These are phyloP conservation scores for Lactarius hatsudake DNA, from an alignment of 768 basidiomycete species.

Conservation along the genomic window DNA sequence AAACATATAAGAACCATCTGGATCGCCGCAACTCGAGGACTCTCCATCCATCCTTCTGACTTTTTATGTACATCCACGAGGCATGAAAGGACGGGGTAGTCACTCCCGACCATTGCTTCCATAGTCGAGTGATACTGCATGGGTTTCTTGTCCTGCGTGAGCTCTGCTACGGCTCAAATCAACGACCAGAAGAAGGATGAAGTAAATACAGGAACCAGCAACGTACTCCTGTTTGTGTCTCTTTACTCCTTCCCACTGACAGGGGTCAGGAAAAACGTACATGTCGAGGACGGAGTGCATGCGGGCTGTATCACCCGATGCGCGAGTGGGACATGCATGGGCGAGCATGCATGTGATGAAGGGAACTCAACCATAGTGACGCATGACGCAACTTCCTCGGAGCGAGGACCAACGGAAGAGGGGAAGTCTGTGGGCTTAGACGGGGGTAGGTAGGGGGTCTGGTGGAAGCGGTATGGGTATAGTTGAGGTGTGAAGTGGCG, in stretches of 20 bases:
- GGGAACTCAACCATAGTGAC: constrained; percentile 41
- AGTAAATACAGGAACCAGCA: constrained; percentile 33
- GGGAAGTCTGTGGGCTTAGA: constrained; percentile 8
- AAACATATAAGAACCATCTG: constrained; percentile 40
- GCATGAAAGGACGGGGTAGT: not conserved
- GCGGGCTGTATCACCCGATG: constrained; percentile 80
- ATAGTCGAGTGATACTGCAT: constrained; percentile 68
- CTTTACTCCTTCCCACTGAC: constrained; percentile 78
- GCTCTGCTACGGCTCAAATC: constrained; percentile 44
- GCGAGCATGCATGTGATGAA: constrained; percentile 81
- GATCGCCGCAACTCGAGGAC: constrained; percentile 47
- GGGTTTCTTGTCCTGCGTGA: constrained; percentile 59
- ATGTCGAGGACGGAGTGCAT: constrained; percentile 84
- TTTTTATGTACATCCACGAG: constrained; percentile 60
- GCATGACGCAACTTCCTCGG: constrained; percentile 28
- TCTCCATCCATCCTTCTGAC: constrained; percentile 77
- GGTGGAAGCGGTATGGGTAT: no score
- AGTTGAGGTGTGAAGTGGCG: no score
- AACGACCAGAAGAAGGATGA: not conserved
- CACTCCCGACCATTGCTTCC: constrained; percentile 91
- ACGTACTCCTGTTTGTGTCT: constrained; percentile 43
- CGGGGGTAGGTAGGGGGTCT: not conserved
- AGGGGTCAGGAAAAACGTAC: constrained; percentile 69
- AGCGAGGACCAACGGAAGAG: constrained; percentile 29
- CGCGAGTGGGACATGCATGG: constrained; percentile 89